These are phyloP conservation scores for Zalerion maritima DNA, from an alignment of 495 filamentous ascomycete species.

Conservation along the genomic window DNA sequence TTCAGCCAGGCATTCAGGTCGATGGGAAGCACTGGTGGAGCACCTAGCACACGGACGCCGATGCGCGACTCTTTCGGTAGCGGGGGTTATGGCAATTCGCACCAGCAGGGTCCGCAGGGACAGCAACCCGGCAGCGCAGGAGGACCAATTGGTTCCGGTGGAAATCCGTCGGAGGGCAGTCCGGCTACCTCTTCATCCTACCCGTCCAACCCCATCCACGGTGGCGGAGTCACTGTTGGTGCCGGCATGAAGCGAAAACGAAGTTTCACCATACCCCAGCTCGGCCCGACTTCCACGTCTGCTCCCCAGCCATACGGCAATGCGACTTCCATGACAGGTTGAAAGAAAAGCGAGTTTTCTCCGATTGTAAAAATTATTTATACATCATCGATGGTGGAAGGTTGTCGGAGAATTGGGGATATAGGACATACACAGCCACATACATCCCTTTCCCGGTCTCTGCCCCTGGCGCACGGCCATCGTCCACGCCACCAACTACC, in stretches of 20 bases:
- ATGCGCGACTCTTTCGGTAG: conserved; percentile 31
- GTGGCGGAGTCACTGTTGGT: conserved; percentile 11
- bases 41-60: conserved; percentile 24
- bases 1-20: conserved; percentile 35
- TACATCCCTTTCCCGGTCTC: too few species aligned
- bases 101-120: conserved; percentile 22
- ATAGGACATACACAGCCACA: too few species aligned
- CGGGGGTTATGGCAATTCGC: conserved; percentile 17
- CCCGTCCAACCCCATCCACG: conserved; percentile 5
- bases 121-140: conserved; percentile 20
- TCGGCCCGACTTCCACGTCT: too few species aligned
- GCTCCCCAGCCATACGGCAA: too few species aligned
- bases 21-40: conserved; percentile 18
- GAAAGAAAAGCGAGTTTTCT: too few species aligned
- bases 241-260: conserved; percentile 35
- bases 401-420: too few species aligned
- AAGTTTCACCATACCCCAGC: conserved; percentile 28
- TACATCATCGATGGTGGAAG: too few species aligned
- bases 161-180: background rate
- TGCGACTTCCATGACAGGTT: too few species aligned
- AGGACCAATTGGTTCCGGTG: too few species aligned
- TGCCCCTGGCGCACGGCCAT: too few species aligned
- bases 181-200: conserved; percentile 9
- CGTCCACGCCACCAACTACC: too few species aligned
- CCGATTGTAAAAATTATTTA: too few species aligned